Evolutionary conservation across 2,329 filamentous ascomycete species (phyloP).

Genomic region (Dendryphion nanum): DNA sequence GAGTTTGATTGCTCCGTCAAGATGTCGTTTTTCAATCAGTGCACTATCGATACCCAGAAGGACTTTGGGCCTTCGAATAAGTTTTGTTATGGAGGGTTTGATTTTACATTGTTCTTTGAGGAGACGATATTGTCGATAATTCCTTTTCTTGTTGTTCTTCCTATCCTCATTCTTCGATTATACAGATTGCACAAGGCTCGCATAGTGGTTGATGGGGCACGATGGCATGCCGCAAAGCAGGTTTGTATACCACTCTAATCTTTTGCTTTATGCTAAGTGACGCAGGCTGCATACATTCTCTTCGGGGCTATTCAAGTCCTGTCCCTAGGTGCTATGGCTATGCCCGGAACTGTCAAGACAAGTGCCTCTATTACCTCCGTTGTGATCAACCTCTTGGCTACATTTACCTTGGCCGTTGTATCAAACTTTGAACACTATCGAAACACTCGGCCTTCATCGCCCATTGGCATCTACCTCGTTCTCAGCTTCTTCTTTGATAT

Average conservation of each 20-base stretch:
- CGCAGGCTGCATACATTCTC: constrained; percentile 8
- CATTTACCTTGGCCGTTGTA: constrained; percentile 6
- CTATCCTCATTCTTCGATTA: constrained; percentile 7
- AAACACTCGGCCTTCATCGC: constrained; percentile 10
- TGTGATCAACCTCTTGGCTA: constrained; percentile 8
- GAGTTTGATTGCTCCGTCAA: constrained; percentile 3
- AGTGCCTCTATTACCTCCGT: constrained; percentile 6
- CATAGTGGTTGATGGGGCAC: constrained; percentile 5
- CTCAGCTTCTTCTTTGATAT: constrained; percentile 8
- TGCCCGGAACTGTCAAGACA: constrained; percentile 12
- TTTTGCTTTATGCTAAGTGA: neutral
- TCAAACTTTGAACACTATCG: constrained; percentile 13
- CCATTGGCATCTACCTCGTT: constrained; percentile 8
- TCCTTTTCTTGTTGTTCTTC: constrained; percentile 7
- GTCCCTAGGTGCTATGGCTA: constrained; percentile 8
- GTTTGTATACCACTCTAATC: constrained; percentile 2
- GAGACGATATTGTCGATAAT: constrained; percentile 7
- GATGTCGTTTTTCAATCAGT: constrained; percentile 7
- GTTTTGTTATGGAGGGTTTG: constrained; percentile 7
- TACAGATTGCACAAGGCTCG: constrained; percentile 6
- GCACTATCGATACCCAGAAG: constrained; percentile 11
- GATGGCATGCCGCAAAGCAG: constrained; percentile 13
- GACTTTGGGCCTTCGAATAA: constrained; percentile 9
- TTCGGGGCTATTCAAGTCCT: constrained; percentile 12
- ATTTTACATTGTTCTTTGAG: constrained; percentile 9